Percentiles rank a stretch among this genome's conserved stretches.
Evolutionary conservation across 345 rosid genomes (phyloP).

Genomic region (Sisymbrium altissimum): DNA sequence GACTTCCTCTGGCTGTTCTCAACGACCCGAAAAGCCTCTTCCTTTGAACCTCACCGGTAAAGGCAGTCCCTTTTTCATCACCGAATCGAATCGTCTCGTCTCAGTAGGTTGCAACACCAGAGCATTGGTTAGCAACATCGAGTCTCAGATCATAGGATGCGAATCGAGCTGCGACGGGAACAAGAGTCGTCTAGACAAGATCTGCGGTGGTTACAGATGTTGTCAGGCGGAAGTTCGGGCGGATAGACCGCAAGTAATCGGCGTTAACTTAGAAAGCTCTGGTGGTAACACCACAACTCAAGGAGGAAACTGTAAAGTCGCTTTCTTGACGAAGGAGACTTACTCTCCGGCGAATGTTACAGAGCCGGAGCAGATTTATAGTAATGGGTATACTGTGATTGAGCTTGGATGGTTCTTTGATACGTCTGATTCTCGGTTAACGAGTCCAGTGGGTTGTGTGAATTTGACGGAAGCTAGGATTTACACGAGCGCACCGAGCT

Average conservation of each 20-base stretch:
- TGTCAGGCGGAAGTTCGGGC: constrained; percentile 35
- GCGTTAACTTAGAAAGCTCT: background rate
- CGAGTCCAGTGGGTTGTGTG: constrained; percentile 1
- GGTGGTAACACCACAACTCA: background rate
- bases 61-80: constrained; percentile 29
- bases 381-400: constrained; percentile 13
- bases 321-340: constrained; percentile 24
- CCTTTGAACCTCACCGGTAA: constrained; percentile 28
- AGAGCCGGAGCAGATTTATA: background rate
- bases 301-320: constrained; percentile 10
- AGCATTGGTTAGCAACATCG: background rate
- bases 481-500: no score
- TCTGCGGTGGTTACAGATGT: constrained; percentile 41
- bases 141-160: constrained; percentile 34
- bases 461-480: background rate
- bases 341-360: constrained; percentile 12
- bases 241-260: background rate
- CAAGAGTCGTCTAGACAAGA: background rate
- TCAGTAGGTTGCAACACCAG: constrained; percentile 39
- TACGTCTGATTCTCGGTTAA: background rate
- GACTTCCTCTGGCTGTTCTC: constrained; percentile 30
- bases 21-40: background rate
- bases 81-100: constrained; percentile 32
- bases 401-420: constrained; percentile 40
- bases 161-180: constrained; percentile 33